phyloP scores from a whole-genome alignment of 768 basidiomycete genomes.

The Dentipellis sp. region DNA sequence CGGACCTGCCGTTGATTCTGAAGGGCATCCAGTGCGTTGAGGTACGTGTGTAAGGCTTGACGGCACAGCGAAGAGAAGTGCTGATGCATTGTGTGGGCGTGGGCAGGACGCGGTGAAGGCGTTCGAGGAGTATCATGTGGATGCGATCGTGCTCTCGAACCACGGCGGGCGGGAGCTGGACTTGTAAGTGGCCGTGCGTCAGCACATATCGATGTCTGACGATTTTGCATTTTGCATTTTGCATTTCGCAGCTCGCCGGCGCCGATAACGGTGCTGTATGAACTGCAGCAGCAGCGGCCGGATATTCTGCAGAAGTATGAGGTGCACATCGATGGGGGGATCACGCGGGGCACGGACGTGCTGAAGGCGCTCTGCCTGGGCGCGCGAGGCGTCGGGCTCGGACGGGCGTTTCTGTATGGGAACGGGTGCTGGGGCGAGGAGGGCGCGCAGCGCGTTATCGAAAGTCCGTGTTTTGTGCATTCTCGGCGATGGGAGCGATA shows the following conservation, averaged over 20 bases:
- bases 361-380: constrained; percentile 42
- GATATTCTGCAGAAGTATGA: constrained; percentile 28
- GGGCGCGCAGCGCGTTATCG: constrained; percentile 17
- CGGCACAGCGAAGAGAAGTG: neutral
- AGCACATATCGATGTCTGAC: neutral
- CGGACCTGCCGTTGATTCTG: constrained; percentile 31
- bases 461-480: constrained; percentile 14
- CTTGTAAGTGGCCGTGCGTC: constrained; percentile 25
- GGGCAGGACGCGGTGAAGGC: constrained; percentile 35
- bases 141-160: constrained; percentile 40
- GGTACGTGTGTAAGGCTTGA: constrained; percentile 16
- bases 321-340: constrained; percentile 38
- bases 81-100: neutral
- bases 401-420: constrained; percentile 34
- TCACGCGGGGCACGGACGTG: constrained; percentile 37
- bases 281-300: constrained; percentile 31
- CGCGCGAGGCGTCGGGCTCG: constrained; percentile 35
- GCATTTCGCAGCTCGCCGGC: constrained; percentile 27
- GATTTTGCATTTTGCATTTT: no score
- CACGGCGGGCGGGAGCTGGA: constrained; percentile 40
- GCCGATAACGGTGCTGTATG: constrained; percentile 34
- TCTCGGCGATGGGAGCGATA: neutral
- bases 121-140: constrained; percentile 28
- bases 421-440: constrained; percentile 28
- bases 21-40: constrained; percentile 40